Base-by-base conservation (phyloP, 75 land plant species). In the Selaginella tamariscina region DNA sequence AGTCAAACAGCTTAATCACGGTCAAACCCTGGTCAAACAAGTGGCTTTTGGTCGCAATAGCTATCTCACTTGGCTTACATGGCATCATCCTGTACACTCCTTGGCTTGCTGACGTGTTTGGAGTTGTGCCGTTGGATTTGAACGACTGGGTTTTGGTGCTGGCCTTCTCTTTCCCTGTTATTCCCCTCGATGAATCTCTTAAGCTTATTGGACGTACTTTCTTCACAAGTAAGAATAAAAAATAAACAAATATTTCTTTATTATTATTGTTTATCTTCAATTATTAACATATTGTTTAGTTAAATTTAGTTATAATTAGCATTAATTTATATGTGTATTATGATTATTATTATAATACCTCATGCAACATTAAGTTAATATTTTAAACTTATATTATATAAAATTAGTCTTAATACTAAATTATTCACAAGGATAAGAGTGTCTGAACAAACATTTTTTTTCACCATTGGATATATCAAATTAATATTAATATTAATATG, bases 51-150 rank as follows among this genome's bases (percentile, higher is more conserved):
- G 0, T 75, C 15, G 77, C 77, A 8, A 75, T 75, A 18, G 64
- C 64, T 0, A 68, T 75, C 27, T 75, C 77, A 0, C 69, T 75
- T 65, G 77, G 77, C 1, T 56, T 75, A 64, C 77, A 75, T 26
- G 30, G 69, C 28, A 32, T 64, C 13, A 75, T 75, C 21, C 31
- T 75, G 68, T 75, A 75, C 32, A 75, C 77, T 0, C 77, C 77
- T n/a, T 75, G 77, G 77, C 27, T 75, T 21, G 67, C 77, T 2
- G 63, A 70, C 22, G 63, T 65, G 8, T 75, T 75, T 56, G 73
- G 72, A 26, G 77, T 75, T 9, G 77, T 75, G 33, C 77, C 77
- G 18, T 32, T 75, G 54, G 68, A 64, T 32, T 65, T n/a, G 32
- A 66, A 66, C 29, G 77, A 75, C 54, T 75, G 77, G 77, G 39